Evolutionary conservation across 495 filamentous ascomycete species (phyloP).

Genomic region (Trypethelium eluteriae): DNA sequence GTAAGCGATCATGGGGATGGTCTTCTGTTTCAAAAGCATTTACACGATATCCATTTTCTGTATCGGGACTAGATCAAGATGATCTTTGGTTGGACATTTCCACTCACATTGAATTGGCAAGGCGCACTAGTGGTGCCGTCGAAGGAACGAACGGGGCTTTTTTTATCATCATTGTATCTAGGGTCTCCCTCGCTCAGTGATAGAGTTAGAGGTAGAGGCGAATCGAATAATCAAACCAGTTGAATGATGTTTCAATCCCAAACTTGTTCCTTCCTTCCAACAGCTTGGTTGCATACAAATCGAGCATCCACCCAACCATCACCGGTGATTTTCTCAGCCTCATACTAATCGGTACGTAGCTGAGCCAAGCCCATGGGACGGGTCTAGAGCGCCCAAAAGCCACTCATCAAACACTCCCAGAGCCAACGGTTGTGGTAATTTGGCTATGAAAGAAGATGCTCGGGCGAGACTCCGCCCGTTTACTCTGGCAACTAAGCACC

Average conservation of each 20-base stretch:
- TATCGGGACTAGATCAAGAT: not conserved
- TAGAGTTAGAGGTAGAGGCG: too few species aligned
- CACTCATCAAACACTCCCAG: not conserved
- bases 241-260: not conserved
- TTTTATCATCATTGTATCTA: not conserved
- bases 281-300: not conserved
- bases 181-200: slow-evolving; percentile 1
- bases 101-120: not conserved
- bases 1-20: slow-evolving; percentile 12
- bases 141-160: not conserved
- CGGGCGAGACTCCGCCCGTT: too few species aligned
- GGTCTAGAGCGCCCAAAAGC: not conserved
- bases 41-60: not conserved
- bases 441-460: too few species aligned
- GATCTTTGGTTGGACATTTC: not conserved
- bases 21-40: slow-evolving; percentile 8
- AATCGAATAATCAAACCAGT: not conserved
- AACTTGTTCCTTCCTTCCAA: not conserved
- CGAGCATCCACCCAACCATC: not conserved
- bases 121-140: not conserved
- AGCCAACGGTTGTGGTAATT: too few species aligned
- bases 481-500: too few species aligned
- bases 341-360: not conserved
- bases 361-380: not conserved
- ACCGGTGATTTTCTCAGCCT: not conserved